These are phyloP conservation scores for Peronospora destructor DNA, from an alignment of 352 stramenopile genomes.

Conservation along the genomic window DNA sequence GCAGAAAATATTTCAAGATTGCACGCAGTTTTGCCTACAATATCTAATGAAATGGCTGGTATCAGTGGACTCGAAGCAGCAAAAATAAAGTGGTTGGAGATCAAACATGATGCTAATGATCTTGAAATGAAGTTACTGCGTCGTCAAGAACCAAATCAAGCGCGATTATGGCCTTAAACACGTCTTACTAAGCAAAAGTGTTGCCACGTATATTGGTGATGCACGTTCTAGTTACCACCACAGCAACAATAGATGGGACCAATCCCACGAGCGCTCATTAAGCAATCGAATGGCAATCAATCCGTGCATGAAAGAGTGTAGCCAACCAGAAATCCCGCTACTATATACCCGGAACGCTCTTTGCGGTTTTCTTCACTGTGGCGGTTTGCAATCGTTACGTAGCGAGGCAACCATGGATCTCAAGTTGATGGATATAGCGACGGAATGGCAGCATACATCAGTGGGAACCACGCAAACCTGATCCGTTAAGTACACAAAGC, in stretches of 20 bases:
- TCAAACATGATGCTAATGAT: conserved; percentile 1
- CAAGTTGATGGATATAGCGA: conserved; percentile 30
- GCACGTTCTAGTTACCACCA: no score
- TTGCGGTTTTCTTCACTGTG: background rate
- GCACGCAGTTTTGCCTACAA: conserved; percentile 44
- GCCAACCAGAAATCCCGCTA: background rate
- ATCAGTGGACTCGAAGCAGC: conserved; percentile 33
- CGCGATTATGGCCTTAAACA: conserved; percentile 8
- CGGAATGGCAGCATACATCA: background rate
- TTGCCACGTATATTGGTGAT: no score
- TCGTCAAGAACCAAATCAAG: background rate
- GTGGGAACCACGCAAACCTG: conserved; percentile 4
- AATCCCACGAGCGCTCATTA: background rate
- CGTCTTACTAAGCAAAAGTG: conserved; percentile 5
- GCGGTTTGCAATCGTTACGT: conserved; percentile 19
- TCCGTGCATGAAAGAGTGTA: background rate
- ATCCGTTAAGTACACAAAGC: conserved; percentile 9
- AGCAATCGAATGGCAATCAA: background rate
- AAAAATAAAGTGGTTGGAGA: conserved; percentile 20
- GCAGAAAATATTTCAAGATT: conserved; percentile 65
- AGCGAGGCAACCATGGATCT: conserved; percentile 52
- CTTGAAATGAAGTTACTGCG: conserved; percentile 10
- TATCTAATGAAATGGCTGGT: conserved; percentile 45
- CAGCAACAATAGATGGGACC: conserved; percentile 29
- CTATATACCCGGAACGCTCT: background rate